Conservation (phyloP, 805 yeast genomes). For the Tetrapisispora iriomotensis region DNA sequence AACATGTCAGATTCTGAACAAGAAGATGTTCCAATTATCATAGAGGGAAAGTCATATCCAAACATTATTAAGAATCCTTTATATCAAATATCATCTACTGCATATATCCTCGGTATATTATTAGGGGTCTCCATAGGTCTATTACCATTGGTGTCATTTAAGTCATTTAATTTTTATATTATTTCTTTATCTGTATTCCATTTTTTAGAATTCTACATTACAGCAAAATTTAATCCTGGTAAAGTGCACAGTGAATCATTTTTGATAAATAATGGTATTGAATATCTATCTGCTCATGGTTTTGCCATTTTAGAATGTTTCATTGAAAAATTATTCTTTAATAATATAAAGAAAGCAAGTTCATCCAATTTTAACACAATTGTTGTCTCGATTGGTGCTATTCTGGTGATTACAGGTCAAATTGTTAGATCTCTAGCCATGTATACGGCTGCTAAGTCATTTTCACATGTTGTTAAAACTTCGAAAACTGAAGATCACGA, state of each 20-base stretch:
- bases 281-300: conserved; percentile 48
- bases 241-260: conserved; percentile 65
- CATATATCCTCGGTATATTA: conserved; percentile 35
- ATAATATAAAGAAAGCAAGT: conserved; percentile 25
- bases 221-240: conserved; percentile 61
- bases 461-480: conserved; percentile 68
- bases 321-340: conserved; percentile 35
- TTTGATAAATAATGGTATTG: conserved; percentile 51
- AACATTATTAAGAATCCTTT: conserved; percentile 34
- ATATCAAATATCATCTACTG: conserved; percentile 35
- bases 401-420: conserved; percentile 52
- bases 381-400: conserved; percentile 35
- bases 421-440: conserved; percentile 61
- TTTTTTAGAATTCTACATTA: conserved; percentile 68
- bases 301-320: conserved; percentile 44
- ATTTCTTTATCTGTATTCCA: conserved; percentile 56
- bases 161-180: conserved; percentile 39
- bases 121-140: conserved; percentile 33
- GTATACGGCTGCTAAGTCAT: conserved; percentile 79
- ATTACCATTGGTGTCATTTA: conserved; percentile 22
- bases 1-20: not conserved
- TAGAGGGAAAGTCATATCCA: conserved; percentile 16
- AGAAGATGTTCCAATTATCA: conserved; percentile 1
- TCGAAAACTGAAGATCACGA: conserved; percentile 44
- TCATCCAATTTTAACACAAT: not conserved